Conservation (phyloP, 805 yeast species). For the Isabelozyma heimii region DNA sequence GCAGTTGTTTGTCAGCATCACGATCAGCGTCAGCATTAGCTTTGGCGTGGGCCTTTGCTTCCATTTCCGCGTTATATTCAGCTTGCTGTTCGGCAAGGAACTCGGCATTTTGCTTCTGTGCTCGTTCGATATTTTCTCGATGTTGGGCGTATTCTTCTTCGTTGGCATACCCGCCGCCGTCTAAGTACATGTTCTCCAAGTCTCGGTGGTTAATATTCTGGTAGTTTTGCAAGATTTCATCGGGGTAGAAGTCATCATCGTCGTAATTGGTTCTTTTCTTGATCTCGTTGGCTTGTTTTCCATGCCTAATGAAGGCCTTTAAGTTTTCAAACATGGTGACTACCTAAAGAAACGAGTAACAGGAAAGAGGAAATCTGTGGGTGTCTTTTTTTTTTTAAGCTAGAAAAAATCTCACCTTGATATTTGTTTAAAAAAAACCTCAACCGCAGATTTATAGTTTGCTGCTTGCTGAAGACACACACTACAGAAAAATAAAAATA, state of each 20-base stretch:
- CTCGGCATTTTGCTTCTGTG: not conserved
- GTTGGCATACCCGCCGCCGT: not conserved
- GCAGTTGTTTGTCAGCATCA: not conserved
- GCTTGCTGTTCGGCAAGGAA: not conserved
- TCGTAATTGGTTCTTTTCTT: constrained; percentile 8
- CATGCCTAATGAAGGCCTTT: constrained; percentile 62
- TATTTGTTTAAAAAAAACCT: not conserved
- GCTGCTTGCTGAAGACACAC: too few species aligned
- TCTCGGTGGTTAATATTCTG: not conserved
- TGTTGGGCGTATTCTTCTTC: not conserved
- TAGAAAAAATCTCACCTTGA: not conserved
- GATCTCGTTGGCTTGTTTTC: constrained; percentile 52
- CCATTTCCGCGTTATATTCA: not conserved
- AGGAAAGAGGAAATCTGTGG: not conserved
- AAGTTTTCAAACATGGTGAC: constrained; percentile 43
- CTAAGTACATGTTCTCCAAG: not conserved
- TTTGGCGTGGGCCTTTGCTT: not conserved
- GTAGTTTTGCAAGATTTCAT: not conserved
- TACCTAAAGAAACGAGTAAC: not conserved
- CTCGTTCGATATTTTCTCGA: not conserved
- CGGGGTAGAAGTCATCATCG: not conserved
- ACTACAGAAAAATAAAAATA: too few species aligned
- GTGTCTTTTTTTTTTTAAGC: not conserved
- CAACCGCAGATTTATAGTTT: too few species aligned
- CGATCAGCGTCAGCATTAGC: not conserved